Evolutionary conservation across 2,329 filamentous ascomycete genomes (phyloP), one percentile per base, ranked within the genome.

Genomic region (Cladorrhinum sp.): DNA sequence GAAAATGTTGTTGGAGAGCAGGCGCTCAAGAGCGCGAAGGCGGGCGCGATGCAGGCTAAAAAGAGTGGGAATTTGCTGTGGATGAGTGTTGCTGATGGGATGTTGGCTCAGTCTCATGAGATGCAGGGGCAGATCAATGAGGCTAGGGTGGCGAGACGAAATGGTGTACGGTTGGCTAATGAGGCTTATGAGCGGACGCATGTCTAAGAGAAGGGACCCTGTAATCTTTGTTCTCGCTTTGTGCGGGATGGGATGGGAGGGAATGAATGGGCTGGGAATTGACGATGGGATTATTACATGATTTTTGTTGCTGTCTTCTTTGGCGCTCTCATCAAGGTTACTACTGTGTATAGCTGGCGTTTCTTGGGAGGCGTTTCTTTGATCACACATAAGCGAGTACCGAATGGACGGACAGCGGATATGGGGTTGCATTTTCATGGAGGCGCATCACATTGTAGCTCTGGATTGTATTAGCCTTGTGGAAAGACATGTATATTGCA

Each of bases 1-100:
- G 87, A 88, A 51, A 89, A 89, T 62, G 88, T 93, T 14, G 86
- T 96, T 3, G 92, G 92, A 55, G 88, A 90, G 61, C 90, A 93
- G 73, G 88, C 89, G 0, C 81, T 91, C 62, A 92, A 92, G 75
- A 90, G 88, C 70, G 88, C 89, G 3, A 82, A 83, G 65, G 89
- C 90, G 0, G 88, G 86, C 23, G 82, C 83, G 23, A 82, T 82
- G 48, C 87, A 90, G 76, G 88, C 89, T 4, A 82, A 84, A 65
- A 84, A 85, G 71, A 89, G 86, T 66, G 87, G 88, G 21, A 90
- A 91, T 70, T 78, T 86, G 16, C 75, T 92, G 55, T 93, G 90
- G 90, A 87, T 87, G 77, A 92, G 89, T 69, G 91, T 96, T 7
- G 89, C 90, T 1, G 87, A 90, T 66, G 89, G 88, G 21, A 88